These are phyloP conservation scores for Pyrus hybrid DNA, from an alignment of 331 rosid species.

Conservation along the genomic window DNA sequence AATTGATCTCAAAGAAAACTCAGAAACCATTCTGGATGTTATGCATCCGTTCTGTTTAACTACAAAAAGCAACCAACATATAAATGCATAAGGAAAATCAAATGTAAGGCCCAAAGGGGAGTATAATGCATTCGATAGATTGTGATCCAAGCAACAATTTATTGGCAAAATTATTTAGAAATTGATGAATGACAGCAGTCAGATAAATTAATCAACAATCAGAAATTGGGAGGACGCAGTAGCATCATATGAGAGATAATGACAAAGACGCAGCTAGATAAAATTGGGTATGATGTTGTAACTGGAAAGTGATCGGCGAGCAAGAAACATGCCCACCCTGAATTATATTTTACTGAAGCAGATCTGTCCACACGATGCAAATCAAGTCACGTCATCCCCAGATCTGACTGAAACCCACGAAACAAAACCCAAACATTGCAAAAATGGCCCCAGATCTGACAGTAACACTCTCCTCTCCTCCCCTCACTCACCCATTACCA, in stretches of 20 bases:
- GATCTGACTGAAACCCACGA: slow-evolving; percentile 7
- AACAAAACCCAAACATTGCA: slow-evolving; percentile 20
- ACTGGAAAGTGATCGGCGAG: slow-evolving; percentile 1
- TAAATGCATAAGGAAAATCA: background rate
- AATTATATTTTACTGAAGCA: background rate
- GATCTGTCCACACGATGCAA: slow-evolving; percentile 12
- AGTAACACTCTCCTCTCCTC: slow-evolving; percentile 3
- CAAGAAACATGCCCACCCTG: background rate
- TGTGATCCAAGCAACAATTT: too few relatives aligned
- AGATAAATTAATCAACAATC: background rate
- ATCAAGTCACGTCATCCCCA: background rate
- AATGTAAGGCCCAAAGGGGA: background rate
- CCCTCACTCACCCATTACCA: background rate
- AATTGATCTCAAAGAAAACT: too few relatives aligned
- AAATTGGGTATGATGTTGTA: background rate
- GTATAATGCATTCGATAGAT: background rate
- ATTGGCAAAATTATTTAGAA: background rate
- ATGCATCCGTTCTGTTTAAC: too few relatives aligned
- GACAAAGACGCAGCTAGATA: background rate
- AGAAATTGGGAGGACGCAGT: background rate
- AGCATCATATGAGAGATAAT: background rate
- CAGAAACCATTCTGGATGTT: too few relatives aligned
- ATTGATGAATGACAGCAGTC: background rate
- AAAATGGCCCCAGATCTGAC: slow-evolving; percentile 52
- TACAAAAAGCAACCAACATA: too few relatives aligned